Evolutionary conservation across 2,329 filamentous ascomycete genomes (phyloP).

Genomic region (Verticillium alfalfae): DNA sequence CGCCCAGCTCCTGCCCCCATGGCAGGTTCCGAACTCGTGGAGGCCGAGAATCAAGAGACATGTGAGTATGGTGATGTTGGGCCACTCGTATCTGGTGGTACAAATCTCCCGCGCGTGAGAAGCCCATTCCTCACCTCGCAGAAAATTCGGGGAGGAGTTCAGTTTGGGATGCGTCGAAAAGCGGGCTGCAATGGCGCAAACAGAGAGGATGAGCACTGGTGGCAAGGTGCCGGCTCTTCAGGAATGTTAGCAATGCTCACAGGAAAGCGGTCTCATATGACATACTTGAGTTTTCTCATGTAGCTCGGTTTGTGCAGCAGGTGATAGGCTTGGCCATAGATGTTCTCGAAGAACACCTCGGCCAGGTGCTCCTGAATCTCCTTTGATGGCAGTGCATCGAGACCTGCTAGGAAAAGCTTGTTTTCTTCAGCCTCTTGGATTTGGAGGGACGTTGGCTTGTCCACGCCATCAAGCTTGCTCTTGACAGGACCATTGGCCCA

Average conservation of each 20-base stretch:
- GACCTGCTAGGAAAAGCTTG: constrained; percentile 74
- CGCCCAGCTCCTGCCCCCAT: constrained; percentile 93
- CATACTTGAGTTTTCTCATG: constrained; percentile 75
- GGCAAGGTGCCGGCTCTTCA: constrained; percentile 69
- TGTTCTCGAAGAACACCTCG: constrained; percentile 90
- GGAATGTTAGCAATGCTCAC: constrained; percentile 15
- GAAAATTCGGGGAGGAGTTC: constrained; percentile 69
- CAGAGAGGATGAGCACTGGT: constrained; percentile 85
- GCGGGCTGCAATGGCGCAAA: constrained; percentile 91
- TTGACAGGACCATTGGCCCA: constrained; percentile 65
- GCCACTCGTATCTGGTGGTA: constrained; percentile 82
- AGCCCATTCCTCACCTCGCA: constrained; percentile 89
- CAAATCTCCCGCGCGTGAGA: constrained; percentile 82
- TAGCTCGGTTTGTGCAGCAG: constrained; percentile 95
- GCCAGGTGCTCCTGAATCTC: constrained; percentile 91
- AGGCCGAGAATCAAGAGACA: constrained; percentile 83
- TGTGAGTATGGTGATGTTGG: constrained; percentile 92
- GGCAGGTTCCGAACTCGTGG: constrained; percentile 95
- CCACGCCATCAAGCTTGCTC: constrained; percentile 38
- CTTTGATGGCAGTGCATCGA: constrained; percentile 73
- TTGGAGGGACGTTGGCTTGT: constrained; percentile 47
- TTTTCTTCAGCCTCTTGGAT: constrained; percentile 67
- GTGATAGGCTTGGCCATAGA: constrained; percentile 94
- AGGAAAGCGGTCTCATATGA: constrained; percentile 7
- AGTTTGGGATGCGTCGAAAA: constrained; percentile 87